Conservation (phyloP, 768 basidiomycete species). For the Leccinum pellstonianum region DNA sequence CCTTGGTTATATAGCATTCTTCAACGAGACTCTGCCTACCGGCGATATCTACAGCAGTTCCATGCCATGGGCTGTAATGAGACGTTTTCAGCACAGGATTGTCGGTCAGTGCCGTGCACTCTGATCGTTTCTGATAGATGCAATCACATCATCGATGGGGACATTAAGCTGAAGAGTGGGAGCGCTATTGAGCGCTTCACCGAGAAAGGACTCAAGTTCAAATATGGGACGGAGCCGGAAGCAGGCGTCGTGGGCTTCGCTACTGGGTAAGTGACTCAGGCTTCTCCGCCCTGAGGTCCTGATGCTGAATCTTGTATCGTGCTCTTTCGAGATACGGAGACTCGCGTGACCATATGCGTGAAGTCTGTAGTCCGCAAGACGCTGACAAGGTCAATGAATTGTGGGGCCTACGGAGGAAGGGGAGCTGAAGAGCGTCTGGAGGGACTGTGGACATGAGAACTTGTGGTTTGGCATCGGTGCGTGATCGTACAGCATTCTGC, state of each 20-base stretch:
- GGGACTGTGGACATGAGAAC: constrained; percentile 37
- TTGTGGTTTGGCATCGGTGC: constrained; percentile 31
- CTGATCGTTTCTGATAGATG: constrained; percentile 25
- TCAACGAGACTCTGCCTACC: constrained; percentile 21
- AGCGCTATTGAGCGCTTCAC: constrained; percentile 33
- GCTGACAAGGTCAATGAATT: constrained; percentile 46
- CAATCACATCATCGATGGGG: constrained; percentile 43
- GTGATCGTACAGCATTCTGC: constrained; percentile 2
- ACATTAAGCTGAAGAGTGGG: constrained; percentile 52
- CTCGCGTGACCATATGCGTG: constrained; percentile 38
- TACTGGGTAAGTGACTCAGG: constrained; percentile 21
- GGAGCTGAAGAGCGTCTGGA: constrained; percentile 46
- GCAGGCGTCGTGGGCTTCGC: constrained; percentile 35
- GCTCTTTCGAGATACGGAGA: constrained; percentile 43
- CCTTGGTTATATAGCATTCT: constrained; percentile 8
- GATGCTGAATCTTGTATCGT: not conserved
- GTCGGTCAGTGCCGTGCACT: not conserved
- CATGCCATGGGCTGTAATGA: constrained; percentile 17
- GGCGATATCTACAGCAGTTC: constrained; percentile 19
- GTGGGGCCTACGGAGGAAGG: constrained; percentile 71
- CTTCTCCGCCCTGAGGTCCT: not conserved
- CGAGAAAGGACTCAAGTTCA: constrained; percentile 28
- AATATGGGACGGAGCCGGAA: constrained; percentile 29
- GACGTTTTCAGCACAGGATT: constrained; percentile 21
- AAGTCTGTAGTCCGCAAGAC: constrained; percentile 47